A percentile compares a stretch with the other conserved stretches of the same genome.
Conservation (phyloP, 345 rosid genomes). For the Draba incana region DNA sequence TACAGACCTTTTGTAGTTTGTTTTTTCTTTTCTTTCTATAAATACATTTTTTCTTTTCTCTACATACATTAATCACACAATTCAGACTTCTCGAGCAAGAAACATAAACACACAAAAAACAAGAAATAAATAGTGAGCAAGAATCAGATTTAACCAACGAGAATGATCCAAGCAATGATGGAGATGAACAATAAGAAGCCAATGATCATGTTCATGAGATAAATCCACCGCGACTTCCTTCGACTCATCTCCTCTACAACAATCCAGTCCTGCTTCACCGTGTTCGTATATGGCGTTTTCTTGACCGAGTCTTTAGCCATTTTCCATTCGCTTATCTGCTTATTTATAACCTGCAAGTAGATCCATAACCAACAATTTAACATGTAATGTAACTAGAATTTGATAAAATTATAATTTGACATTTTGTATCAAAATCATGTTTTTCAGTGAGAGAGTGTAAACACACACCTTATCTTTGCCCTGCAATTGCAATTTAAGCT, state of each 20-base stretch:
- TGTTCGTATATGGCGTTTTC: neutral
- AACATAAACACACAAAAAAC: neutral
- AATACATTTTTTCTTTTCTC: neutral
- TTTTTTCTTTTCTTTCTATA: neutral
- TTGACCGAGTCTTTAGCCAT: conserved; percentile 26
- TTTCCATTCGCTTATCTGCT: conserved; percentile 21
- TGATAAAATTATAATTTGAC: too few relatives aligned
- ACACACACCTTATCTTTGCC: conserved; percentile 10
- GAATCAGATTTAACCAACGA: conserved; percentile 16
- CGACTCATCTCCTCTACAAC: conserved; percentile 12
- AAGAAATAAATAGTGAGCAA: conserved; percentile 2
- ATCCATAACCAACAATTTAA: conserved; percentile 16
- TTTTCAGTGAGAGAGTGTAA: conserved; percentile 7
- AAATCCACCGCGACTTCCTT: conserved; percentile 19
- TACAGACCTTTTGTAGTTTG: neutral
- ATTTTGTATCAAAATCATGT: conserved; percentile 1
- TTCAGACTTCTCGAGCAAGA: conserved; percentile 19
- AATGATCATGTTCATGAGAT: conserved; percentile 34
- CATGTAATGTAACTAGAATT: neutral
- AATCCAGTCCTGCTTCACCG: conserved; percentile 32
- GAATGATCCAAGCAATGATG: conserved; percentile 31
- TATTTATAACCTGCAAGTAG: conserved; percentile 29
- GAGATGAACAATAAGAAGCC: conserved; percentile 31
- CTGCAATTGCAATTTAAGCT: neutral
- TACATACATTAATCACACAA: neutral